phyloP scores from a whole-genome alignment of 345 rosid genomes.

The Eucalyptus cloeziana region DNA sequence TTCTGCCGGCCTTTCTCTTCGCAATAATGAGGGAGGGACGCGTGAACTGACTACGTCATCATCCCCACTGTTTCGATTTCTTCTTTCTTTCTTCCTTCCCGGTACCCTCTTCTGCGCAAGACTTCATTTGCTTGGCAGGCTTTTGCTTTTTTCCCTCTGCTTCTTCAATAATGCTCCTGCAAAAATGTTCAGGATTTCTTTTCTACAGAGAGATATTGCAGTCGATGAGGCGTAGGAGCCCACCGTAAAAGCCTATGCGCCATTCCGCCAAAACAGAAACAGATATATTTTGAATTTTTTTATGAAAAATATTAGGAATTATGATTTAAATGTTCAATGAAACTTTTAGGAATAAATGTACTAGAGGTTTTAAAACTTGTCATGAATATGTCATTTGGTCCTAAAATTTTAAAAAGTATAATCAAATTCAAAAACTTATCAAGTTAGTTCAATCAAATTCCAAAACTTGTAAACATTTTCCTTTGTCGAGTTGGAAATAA shows the following conservation, averaged over 20 bases:
- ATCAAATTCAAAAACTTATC: fast-evolving
- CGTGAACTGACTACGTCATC: constrained; percentile 29
- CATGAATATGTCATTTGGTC: fast-evolving
- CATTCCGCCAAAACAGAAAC: neutral
- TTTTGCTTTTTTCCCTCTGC: neutral
- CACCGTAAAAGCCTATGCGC: neutral
- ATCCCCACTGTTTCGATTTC: neutral
- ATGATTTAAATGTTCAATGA: fast-evolving
- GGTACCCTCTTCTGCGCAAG: neutral
- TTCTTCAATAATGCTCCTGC: neutral
- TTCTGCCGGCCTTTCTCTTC: neutral
- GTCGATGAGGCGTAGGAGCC: neutral
- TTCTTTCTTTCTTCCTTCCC: neutral
- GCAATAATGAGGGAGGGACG: neutral
- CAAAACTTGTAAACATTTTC: too few relatives aligned
- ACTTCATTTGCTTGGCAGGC: neutral
- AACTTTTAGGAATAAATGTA: too few relatives aligned
- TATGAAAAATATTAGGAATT: fast-evolving
- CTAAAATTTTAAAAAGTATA: fast-evolving
- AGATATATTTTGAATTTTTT: neutral
- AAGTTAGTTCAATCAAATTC: too few relatives aligned
- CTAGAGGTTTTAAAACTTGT: fast-evolving
- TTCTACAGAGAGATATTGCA: neutral
- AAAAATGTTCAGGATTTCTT: neutral
- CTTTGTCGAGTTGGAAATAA: fast-evolving